Percentiles rank a stretch among this genome's conserved stretches.
These are phyloP conservation scores for Aeminium ludgeri DNA, from an alignment of 495 filamentous ascomycete species.

Conservation along the genomic window DNA sequence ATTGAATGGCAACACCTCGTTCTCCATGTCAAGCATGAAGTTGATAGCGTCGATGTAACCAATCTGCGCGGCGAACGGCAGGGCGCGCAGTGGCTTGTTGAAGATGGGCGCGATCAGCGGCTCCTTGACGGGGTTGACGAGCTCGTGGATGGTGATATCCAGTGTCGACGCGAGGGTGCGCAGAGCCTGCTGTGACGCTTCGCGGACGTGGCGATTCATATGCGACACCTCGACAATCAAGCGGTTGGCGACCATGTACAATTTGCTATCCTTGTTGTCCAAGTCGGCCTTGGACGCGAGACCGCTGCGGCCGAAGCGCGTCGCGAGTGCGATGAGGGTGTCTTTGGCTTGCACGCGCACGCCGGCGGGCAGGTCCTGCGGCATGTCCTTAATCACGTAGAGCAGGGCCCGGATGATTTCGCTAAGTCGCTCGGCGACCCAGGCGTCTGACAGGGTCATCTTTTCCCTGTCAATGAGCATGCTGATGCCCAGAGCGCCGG, in stretches of 20 bases:
- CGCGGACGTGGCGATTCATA: conserved; percentile 84
- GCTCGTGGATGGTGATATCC: conserved; percentile 61
- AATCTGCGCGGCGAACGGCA: conserved; percentile 86
- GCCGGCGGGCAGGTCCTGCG: conserved; percentile 71
- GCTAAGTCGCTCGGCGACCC: conserved; percentile 62
- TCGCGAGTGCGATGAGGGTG: conserved; percentile 59
- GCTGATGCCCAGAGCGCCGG: conserved; percentile 72
- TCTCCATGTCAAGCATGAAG: conserved; percentile 72
- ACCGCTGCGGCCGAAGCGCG: conserved; percentile 30
- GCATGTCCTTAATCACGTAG: conserved; percentile 96
- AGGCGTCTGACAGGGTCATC: conserved; percentile 64
- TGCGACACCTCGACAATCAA: conserved; percentile 78
- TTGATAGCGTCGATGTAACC: conserved; percentile 96
- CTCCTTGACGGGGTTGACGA: conserved; percentile 76
- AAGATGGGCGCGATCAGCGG: conserved; percentile 73
- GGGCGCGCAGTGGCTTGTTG: conserved; percentile 78
- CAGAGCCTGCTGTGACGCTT: conserved; percentile 64
- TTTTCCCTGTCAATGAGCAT: conserved; percentile 70
- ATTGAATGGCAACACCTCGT: conserved; percentile 75
- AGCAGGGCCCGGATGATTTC: conserved; percentile 75
- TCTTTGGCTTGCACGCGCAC: conserved; percentile 66
- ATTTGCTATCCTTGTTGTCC: conserved; percentile 42
- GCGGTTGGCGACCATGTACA: conserved; percentile 60
- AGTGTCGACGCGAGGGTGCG: conserved; percentile 62
- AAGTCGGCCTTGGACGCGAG: conserved; percentile 66